Evolutionary conservation across 192 early-diverging fungal species (phyloP).

Genomic region (Pilobolus umbonatus): DNA sequence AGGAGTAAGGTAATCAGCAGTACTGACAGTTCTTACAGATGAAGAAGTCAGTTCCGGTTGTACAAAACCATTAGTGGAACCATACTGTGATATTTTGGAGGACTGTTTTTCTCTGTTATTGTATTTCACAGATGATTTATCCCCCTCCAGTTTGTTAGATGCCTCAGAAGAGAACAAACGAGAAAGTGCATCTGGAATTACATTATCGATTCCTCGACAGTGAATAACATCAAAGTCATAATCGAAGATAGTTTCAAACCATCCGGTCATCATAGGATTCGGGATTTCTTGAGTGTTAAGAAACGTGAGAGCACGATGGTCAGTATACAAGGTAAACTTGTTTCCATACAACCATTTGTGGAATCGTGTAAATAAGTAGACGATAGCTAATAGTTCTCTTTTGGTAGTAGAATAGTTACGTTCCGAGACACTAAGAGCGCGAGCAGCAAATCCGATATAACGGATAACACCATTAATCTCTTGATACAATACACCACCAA

Average conservation of each 20-base stretch:
- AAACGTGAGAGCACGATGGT: constrained; percentile 31
- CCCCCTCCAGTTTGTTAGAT: constrained; percentile 7
- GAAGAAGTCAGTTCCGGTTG: too few relatives aligned
- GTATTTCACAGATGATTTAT: neutral
- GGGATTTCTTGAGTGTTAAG: constrained; percentile 20
- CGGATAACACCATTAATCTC: neutral
- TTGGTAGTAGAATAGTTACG: neutral
- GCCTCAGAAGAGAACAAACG: neutral
- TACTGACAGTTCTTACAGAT: neutral
- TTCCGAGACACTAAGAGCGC: neutral
- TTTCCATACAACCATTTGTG: constrained; percentile 36
- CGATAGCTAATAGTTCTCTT: neutral
- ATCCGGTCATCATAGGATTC: constrained; percentile 22
- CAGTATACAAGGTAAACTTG: constrained; percentile 30
- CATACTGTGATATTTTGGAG: neutral
- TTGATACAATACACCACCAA: constrained; percentile 33
- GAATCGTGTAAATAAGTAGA: constrained; percentile 23
- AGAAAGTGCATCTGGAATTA: constrained; percentile 33
- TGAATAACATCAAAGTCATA: constrained; percentile 27
- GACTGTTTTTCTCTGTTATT: too few relatives aligned
- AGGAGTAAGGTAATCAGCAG: neutral
- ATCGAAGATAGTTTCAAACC: constrained; percentile 28
- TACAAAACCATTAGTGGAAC: too few relatives aligned
- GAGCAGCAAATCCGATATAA: neutral
- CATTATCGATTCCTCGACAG: constrained; percentile 21